Evolutionary conservation across 805 yeast genomes (phyloP).

Genomic region (Candida ipomoeae): DNA sequence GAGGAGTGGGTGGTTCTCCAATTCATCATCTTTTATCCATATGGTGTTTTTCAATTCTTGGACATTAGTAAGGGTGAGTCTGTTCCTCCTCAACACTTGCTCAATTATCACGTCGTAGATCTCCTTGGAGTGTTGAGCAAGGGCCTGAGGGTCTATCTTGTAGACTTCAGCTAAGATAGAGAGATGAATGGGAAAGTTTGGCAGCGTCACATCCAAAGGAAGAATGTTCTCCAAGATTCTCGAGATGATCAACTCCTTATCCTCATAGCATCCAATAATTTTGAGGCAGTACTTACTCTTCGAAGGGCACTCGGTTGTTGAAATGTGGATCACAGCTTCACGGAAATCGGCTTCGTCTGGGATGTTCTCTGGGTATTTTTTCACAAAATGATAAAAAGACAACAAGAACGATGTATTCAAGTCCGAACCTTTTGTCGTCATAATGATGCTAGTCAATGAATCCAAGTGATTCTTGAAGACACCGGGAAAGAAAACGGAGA

Average conservation of each 20-base stretch:
- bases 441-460: conserved; percentile 41
- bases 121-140: conserved; percentile 53
- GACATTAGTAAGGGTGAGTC: conserved; percentile 22
- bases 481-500: conserved; percentile 58
- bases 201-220: conserved; percentile 44
- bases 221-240: conserved; percentile 40
- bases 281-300: conserved; percentile 66
- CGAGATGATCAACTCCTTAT: conserved; percentile 37
- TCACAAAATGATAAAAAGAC: conserved; percentile 57
- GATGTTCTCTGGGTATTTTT: conserved; percentile 45
- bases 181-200: conserved; percentile 50
- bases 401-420: conserved; percentile 31
- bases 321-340: conserved; percentile 43
- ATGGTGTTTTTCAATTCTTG: conserved; percentile 22
- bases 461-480: conserved; percentile 58
- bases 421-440: conserved; percentile 16
- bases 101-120: conserved; percentile 59
- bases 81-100: conserved; percentile 55
- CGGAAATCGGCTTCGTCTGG: conserved; percentile 43
- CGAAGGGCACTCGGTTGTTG: conserved; percentile 48
- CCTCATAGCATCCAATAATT: conserved; percentile 46
- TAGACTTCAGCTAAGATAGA: conserved; percentile 59
- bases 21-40: conserved; percentile 47
- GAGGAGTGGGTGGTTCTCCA: conserved; percentile 30
- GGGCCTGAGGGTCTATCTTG: conserved; percentile 40